Percentiles rank a stretch among this genome's conserved stretches.
These are phyloP conservation scores for Uronychia setigera DNA, from an alignment of 73 alveolate species.

Conservation along the genomic window DNA sequence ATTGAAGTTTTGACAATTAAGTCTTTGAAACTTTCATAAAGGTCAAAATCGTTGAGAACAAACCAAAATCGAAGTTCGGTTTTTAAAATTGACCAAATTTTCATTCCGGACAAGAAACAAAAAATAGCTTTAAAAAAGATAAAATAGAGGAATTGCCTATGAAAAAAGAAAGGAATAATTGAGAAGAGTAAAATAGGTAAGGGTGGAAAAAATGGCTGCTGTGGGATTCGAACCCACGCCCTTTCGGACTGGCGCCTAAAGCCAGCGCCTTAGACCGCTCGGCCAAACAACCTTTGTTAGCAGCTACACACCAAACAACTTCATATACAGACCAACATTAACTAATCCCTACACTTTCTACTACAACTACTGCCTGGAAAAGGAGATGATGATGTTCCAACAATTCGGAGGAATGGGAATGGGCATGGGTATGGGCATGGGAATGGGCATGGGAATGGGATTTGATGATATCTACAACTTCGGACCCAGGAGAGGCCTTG, in stretches of 20 bases:
- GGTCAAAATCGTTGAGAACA: no score
- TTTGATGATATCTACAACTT: not conserved
- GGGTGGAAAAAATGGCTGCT: constrained; percentile 77
- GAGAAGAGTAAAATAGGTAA: no score
- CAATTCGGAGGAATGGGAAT: not conserved
- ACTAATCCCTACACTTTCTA: not conserved
- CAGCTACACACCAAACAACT: not conserved
- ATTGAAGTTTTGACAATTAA: no score
- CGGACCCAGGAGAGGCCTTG: not conserved
- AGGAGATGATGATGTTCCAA: not conserved
- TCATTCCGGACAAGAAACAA: no score
- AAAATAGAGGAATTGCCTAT: no score
- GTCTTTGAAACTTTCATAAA: no score
- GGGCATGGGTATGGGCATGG: no score
- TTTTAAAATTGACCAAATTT: no score
- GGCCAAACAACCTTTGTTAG: constrained; percentile 77
- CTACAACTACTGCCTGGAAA: not conserved
- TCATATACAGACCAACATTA: not conserved
- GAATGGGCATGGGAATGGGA: no score
- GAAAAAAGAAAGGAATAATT: no score
- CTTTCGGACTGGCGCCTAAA: constrained; percentile 92
- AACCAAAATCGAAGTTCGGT: no score
- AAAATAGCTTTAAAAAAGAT: no score
- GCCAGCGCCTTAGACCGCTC: constrained; percentile 94
- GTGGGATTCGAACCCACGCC: constrained; percentile 95